Evolutionary conservation across 2,329 filamentous ascomycete genomes (phyloP).

Genomic region (Pyricularia pennisetigena): DNA sequence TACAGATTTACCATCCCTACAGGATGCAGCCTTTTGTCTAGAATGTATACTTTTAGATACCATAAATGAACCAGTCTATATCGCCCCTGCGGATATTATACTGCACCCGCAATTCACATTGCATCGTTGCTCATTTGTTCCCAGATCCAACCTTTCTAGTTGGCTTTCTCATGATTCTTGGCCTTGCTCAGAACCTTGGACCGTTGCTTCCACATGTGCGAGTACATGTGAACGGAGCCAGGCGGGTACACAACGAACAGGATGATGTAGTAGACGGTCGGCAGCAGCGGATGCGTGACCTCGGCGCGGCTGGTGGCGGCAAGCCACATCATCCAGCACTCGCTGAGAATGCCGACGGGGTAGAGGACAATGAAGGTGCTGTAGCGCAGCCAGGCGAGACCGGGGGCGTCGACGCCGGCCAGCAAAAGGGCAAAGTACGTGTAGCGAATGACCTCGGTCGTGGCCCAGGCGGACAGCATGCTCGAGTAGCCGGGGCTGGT

Average conservation of each 20-base stretch:
- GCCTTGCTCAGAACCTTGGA: constrained; percentile 61
- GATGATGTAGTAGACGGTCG: constrained; percentile 24
- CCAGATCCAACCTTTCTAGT: constrained; percentile 19
- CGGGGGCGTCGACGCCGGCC: constrained; percentile 37
- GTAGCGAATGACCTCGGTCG: constrained; percentile 91
- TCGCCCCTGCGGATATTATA: background rate
- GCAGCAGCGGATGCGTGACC: constrained; percentile 37
- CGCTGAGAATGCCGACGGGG: constrained; percentile 81
- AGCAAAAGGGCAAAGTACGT: constrained; percentile 77
- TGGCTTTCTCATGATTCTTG: constrained; percentile 29
- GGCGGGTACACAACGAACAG: constrained; percentile 14
- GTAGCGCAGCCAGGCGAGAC: constrained; percentile 75
- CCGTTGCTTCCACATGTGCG: constrained; percentile 90
- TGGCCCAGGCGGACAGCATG: constrained; percentile 80
- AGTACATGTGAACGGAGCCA: constrained; percentile 76
- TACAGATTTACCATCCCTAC: background rate
- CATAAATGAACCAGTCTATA: background rate
- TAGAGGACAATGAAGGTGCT: constrained; percentile 93
- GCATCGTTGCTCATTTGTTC: background rate
- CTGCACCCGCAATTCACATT: background rate
- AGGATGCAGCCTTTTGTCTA: background rate
- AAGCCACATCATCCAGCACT: constrained; percentile 70
- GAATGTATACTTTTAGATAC: background rate
- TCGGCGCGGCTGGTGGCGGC: constrained; percentile 49
- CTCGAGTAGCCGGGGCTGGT: constrained; percentile 57